Base-by-base conservation (phyloP, 805 yeast species). In the Ascoidea rubescens region DNA sequence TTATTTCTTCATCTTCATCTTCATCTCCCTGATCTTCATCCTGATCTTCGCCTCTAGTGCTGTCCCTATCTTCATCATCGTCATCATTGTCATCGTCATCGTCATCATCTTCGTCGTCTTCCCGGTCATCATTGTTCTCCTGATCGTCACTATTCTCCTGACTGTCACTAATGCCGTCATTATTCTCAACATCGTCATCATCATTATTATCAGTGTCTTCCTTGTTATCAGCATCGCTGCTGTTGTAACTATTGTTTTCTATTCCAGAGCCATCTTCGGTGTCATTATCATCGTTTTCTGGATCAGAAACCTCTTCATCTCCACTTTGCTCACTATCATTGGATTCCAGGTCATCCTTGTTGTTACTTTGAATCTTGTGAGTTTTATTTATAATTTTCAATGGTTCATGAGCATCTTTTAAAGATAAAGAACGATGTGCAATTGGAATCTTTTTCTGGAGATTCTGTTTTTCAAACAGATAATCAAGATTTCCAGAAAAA, bases 261-360 rank as follows among this genome's bases (percentile, higher is more conserved):
- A 7, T 10, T 33, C 10, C 42, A 7, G 42, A 6, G 5, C 33
- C 52, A 28, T 16, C 16, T 44, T 50, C 47, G 5, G 16, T 31
- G 5, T 48, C 53, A 21, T 28, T 51, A 5, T 30, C 48, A 6
- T 30, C 45, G 44, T n/a, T 21, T 32, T 48, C 46, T 33, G 51
- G 33, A 17, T 47, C 17, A n/a, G 37, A 28, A 5, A 33, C 16
- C 28, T 46, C 42, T 46, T 30, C 30, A 14, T 21, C 32, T 5
- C 14, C 8, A 12, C 32, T 5, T n/a, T 31, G 17, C 10, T 49
- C 46, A 46, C 52, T 52, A 3, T 10, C 49, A 7, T 49, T 46
- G 12, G 52, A 46, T 4, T 52, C 50, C 10, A 53, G 32, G 12
- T 53, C 55, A 5, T 52, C 50, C 30, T 53, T 53, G 31, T 48